Conservation (phyloP, 257 asterid genomes). For the Nyctanthes arbortristis region DNA sequence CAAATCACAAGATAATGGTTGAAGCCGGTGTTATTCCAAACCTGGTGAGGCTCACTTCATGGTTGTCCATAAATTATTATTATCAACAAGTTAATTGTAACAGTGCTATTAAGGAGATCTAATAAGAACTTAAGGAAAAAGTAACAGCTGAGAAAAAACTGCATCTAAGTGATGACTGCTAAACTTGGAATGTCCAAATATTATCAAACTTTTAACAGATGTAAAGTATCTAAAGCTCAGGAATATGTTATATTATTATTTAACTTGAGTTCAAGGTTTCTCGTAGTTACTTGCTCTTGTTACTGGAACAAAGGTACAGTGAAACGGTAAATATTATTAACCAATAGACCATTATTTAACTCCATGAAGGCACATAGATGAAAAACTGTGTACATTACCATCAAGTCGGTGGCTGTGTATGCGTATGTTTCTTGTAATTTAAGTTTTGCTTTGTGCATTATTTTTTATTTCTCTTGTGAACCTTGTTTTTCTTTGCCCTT, state of each 20-base stretch:
- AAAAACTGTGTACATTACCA: not conserved
- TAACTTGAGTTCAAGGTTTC: not conserved
- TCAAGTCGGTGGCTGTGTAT: not conserved
- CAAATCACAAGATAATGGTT: conserved; percentile 65
- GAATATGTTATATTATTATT: too few species aligned
- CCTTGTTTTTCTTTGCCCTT: too few species aligned
- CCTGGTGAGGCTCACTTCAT: conserved; percentile 54
- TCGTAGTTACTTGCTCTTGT: not conserved
- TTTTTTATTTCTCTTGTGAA: too few species aligned
- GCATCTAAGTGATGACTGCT: not conserved
- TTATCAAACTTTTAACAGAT: not conserved
- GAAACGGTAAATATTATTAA: not conserved
- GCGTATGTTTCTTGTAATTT: too few species aligned
- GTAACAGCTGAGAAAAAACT: not conserved
- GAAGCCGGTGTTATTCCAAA: conserved; percentile 79
- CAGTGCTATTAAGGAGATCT: conserved; percentile 12
- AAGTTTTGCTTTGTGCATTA: too few species aligned
- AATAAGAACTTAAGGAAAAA: not conserved
- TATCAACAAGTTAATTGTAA: conserved; percentile 8
- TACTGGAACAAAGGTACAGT: not conserved
- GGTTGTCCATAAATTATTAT: conserved; percentile 1
- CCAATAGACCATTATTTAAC: not conserved
- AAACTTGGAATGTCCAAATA: not conserved
- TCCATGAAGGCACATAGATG: not conserved
- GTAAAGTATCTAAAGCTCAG: not conserved